phyloP scores from a whole-genome alignment of 306 rosid genomes.

The Acacia crassicarpa region DNA sequence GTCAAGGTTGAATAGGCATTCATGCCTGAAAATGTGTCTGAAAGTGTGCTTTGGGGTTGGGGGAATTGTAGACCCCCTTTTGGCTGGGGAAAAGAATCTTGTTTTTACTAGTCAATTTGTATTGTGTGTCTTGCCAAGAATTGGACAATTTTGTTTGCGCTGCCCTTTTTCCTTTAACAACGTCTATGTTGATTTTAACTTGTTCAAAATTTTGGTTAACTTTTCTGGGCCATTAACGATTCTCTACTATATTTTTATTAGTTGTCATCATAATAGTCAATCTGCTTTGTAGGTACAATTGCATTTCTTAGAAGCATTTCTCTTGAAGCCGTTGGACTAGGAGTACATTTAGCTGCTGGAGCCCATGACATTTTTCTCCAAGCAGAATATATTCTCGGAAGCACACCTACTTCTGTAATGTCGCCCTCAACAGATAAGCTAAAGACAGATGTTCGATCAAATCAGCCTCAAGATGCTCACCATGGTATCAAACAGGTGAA shows the following conservation, averaged over 20 bases:
- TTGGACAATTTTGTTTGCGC: conserved; percentile 5
- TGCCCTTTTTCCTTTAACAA: conserved; percentile 18
- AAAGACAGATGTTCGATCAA: conserved; percentile 60
- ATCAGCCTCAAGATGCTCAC: conserved; percentile 97
- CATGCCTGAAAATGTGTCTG: neutral
- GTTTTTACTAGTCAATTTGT: conserved; percentile 4
- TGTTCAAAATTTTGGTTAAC: conserved; percentile 6
- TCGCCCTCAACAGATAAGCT: conserved; percentile 44
- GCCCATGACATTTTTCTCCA: conserved; percentile 83
- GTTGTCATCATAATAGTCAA: conserved; percentile 9
- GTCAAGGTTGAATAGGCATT: conserved; percentile 21
- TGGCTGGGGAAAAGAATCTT: neutral
- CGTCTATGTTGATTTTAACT: neutral
- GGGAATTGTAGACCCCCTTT: neutral
- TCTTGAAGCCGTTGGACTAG: conserved; percentile 95
- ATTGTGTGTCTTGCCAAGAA: conserved; percentile 11
- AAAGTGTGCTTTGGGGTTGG: neutral
- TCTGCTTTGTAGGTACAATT: conserved; percentile 62
- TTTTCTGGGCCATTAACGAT: neutral
- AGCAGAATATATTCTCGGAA: conserved; percentile 75
- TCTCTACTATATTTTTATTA: neutral
- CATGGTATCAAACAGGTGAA: conserved; percentile 91
- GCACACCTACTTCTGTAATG: conserved; percentile 59
- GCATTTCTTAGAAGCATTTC: conserved; percentile 97
- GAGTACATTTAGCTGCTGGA: conserved; percentile 98